Evolutionary conservation across 129 eudicot genomes (phyloP), one percentile per base, ranked within the genome.

Genomic region (Tanacetum coccineum): DNA sequence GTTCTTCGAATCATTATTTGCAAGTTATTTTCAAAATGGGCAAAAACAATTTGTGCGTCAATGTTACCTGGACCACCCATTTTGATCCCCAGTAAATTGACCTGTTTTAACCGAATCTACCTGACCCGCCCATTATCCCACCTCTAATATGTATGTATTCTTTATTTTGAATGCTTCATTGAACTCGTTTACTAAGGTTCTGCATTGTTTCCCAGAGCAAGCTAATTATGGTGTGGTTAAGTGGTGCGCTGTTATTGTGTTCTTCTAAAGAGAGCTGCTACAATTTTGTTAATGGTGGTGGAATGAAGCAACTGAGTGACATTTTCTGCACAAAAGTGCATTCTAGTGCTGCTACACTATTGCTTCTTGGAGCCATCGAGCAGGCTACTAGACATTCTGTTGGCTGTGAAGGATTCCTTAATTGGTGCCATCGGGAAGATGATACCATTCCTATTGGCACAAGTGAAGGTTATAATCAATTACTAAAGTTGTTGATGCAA

Each of bases 371-470:
- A 79, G 97, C 79, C 63, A 69, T 89, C 55, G 95, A 94, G 79
- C 99, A 83, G 70, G 99, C 90, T 59, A 89, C 99, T 55, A 70
- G 85, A 19, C 75, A 82, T 77, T 87, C 99, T 14, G 59, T 94
- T 74, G 99, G 99, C 11, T 94, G 99, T 76, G 99, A 94, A 87
- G 99, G 96, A 54, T 85, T 94, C 54, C 74, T 94, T 25, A 93
- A 90, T 53, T 94, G 99, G 99, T 94, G 99, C 97, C 93, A 96
- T 49, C 84, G 99, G 59, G 97, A 89, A 73, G 95, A 87, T 72
- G 94, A 85, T 60, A 79, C 44, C 59, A 78, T 94, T 54, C 99
- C 99, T 57, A 65, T 79, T 61, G 86, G 95, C 74, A 56, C 70
- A 47, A 94, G 99, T 85, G 97, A 82, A 62, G 83, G 95, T 47